phyloP scores from a whole-genome alignment of 1,284 basidiomycete genomes.

The Paramarasmius palmivorus region DNA sequence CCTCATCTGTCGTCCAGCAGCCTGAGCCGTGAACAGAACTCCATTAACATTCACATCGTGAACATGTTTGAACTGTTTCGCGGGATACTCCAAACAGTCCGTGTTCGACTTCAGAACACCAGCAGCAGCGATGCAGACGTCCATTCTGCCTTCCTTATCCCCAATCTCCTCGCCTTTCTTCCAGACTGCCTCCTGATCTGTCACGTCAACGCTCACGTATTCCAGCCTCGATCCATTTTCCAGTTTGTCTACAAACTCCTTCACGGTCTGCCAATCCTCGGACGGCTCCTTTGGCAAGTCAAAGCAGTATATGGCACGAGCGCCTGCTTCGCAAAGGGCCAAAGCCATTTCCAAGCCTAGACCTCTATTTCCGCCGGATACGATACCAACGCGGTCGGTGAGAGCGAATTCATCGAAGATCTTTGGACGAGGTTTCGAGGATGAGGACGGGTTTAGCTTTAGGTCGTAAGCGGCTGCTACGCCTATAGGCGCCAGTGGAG shows the following conservation, averaged over 20 bases:
- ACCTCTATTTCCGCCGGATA: conserved; percentile 80
- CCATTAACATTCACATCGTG: conserved; percentile 78
- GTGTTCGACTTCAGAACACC: conserved; percentile 67
- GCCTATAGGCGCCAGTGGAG: conserved; percentile 60
- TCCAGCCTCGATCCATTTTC: conserved; percentile 54
- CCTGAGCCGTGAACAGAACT: conserved; percentile 78
- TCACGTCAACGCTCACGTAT: conserved; percentile 68
- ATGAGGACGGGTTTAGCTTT: conserved; percentile 28
- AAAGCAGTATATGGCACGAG: conserved; percentile 74
- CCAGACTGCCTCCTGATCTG: conserved; percentile 62
- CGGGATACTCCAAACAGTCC: conserved; percentile 72
- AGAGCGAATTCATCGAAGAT: conserved; percentile 77
- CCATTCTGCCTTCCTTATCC: conserved; percentile 63
- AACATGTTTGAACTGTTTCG: conserved; percentile 70
- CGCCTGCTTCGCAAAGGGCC: conserved; percentile 75
- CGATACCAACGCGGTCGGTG: conserved; percentile 70
- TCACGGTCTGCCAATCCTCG: conserved; percentile 64
- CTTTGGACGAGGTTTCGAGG: conserved; percentile 39
- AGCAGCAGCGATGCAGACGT: conserved; percentile 76
- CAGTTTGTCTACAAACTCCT: conserved; percentile 51
- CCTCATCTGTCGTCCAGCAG: conserved; percentile 75
- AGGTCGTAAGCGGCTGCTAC: conserved; percentile 58
- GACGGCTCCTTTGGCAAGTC: conserved; percentile 70
- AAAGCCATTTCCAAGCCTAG: conserved; percentile 84
- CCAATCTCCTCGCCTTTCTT: conserved; percentile 58